Base-by-base conservation (phyloP, 768 basidiomycete genomes). In the Phylloporus sp. region DNA sequence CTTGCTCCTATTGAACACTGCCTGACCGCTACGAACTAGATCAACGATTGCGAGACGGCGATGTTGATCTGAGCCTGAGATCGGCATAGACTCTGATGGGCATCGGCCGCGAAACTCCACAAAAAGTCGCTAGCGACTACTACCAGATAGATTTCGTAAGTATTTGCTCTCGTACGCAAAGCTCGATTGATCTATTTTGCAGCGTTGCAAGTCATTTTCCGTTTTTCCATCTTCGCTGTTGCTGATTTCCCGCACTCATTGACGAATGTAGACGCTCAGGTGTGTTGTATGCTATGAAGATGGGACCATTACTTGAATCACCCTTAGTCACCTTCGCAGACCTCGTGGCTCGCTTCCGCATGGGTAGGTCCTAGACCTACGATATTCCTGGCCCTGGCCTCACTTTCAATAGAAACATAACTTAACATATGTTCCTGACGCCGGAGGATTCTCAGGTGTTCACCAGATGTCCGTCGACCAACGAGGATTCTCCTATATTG, bases 271-370 rank as follows among this genome's bases (percentile, higher is more conserved):
- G 67, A 47, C 45, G 66, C 66, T 9, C 66, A 68, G 66, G 68
- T 64, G 48, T n/a, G 61, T 9, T 6, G 18, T 32, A n/a, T n/a
- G n/a, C 4, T 4, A 6, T 5, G 38, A 3, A 24, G 11, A 1
- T 42, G 22, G 29, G 8, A 28, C 0, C 16, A 18, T 12, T 6
- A 9, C 42, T 12, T 51, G 53, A 75, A 50, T 74, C 72, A 50
- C 74, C 75, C 59, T 75, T 34, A 86, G 59, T 74, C 80, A 4
- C 85, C 84, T 2, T 81, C 83, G 24, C 75, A 83, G 59, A 80
- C 78, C 0, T 85, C 84, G 1, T 78, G 78, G 72, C 69, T 85
- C 18, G 81, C 82, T n/a, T 76, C 81, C 6, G 75, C 82, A 22
- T 81, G 81, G 82, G 85, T 82, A 65, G 45, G 70, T 9, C 41